Evolutionary conservation across 129 eudicot species (phyloP).

Genomic region (Cynara cardunculus): DNA sequence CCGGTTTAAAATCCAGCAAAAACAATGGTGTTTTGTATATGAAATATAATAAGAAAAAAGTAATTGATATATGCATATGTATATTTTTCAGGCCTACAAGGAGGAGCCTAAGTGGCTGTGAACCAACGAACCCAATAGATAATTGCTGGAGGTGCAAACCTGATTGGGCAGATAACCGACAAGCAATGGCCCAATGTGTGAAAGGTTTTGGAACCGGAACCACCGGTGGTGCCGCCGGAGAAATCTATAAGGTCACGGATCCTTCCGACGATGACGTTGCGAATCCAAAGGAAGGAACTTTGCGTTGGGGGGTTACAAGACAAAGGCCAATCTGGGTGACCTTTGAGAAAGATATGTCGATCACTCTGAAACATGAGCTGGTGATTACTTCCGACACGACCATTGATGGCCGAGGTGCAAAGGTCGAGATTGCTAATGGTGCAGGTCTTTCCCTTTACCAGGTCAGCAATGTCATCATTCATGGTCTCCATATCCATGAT

Average conservation of each 20-base stretch:
- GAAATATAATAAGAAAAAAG: no score
- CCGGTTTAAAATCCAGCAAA: no score
- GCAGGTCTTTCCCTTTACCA: slow-evolving; percentile 27
- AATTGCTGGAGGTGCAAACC: slow-evolving; percentile 41
- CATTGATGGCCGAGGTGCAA: slow-evolving; percentile 34
- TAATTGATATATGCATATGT: no score
- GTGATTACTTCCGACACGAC: slow-evolving; percentile 24
- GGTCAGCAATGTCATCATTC: slow-evolving; percentile 28
- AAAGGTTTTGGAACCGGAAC: slow-evolving; percentile 28
- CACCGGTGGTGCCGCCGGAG: slow-evolving; percentile 29
- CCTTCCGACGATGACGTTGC: slow-evolving; percentile 16
- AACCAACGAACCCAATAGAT: slow-evolving; percentile 30
- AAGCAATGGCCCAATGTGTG: slow-evolving; percentile 25
- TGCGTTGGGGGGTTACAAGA: slow-evolving; percentile 22
- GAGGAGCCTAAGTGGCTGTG: slow-evolving; percentile 22
- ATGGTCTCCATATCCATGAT: slow-evolving; percentile 34
- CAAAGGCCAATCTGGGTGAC: slow-evolving; percentile 27
- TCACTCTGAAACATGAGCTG: slow-evolving; percentile 25
- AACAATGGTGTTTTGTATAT: no score
- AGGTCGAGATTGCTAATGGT: slow-evolving; percentile 21
- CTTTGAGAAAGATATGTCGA: slow-evolving; percentile 23
- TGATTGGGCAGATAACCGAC: slow-evolving; percentile 30
- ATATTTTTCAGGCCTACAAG: slow-evolving; percentile 19
- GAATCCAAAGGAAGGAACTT: slow-evolving; percentile 31
- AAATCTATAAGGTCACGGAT: slow-evolving; percentile 26